Evolutionary conservation across 2,329 filamentous ascomycete genomes (phyloP), one percentile per base, ranked within the genome.

Genomic region (Fusarium setosum): DNA sequence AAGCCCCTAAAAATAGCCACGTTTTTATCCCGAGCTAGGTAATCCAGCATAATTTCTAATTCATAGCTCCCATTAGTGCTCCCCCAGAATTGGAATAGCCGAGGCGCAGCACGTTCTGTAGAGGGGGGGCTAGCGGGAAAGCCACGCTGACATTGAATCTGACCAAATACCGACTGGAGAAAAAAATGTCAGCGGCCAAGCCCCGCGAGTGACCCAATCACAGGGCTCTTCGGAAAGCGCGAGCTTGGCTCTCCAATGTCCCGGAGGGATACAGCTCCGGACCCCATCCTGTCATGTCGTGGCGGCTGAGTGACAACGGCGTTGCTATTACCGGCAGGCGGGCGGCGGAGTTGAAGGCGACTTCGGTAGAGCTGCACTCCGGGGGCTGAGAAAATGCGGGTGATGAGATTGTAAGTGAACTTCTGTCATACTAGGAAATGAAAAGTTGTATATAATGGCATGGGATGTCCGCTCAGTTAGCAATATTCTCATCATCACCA

Each of bases 401-500:
- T 35, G 12, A 10, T 17, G 12, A 26, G 26, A 31, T 54, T 31
- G 20, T 17, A 29, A 24, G 38, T 17, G 23, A 49, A 37, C 23
- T 24, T 40, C 18, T 18, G 6, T n/a, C n/a, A n/a, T 3, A 17
- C 20, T 44, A 5, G 0, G n/a, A 48, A 29, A n/a, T 23, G 1
- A 10, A 24, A 15, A 29, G 10, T 37, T 60, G 4, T 73, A 73
- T 72, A 72, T 73, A 72, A 72, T 18, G 44, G 18, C 29, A 60
- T 40, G 54, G 20, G 17, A 45, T 41, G n/a, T 48, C 52, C 49
- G 34, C 53, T 61, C 49, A 45, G 47, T 47, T 34, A 23, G 5
- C 8, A 64, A 7, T 53, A 57, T 56, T 51, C 37, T 65, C 55
- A 68, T 68, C 50, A 66, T 59, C 58, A 69, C 37, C 24, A 55